These are phyloP conservation scores for Ilyonectria mors-panacis DNA, from an alignment of 2,329 filamentous ascomycete species.

Conservation along the genomic window DNA sequence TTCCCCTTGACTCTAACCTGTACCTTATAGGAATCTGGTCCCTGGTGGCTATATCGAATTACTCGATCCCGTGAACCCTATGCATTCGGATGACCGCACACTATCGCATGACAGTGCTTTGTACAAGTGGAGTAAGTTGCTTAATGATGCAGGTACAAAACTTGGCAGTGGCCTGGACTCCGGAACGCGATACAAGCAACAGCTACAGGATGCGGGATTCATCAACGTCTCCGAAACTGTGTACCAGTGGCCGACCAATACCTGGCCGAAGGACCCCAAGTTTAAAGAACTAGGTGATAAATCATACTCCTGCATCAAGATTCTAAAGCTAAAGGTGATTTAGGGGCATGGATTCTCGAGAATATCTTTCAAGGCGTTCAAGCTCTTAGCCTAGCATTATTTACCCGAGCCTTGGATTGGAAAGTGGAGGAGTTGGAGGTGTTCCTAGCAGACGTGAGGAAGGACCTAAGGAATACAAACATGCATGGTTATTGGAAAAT, in stretches of 20 bases:
- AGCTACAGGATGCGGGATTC: constrained; percentile 30
- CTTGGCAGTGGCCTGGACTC: constrained; percentile 24
- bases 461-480: background rate
- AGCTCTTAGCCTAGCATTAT: constrained; percentile 9
- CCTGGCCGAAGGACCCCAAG: constrained; percentile 30
- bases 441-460: constrained; percentile 10
- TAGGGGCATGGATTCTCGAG: constrained; percentile 9
- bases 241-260: constrained; percentile 36
- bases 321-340: background rate
- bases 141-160: constrained; percentile 26
- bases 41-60: constrained; percentile 30
- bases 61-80: constrained; percentile 32
- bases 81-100: constrained; percentile 28
- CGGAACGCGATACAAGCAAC: constrained; percentile 28
- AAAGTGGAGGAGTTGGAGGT: constrained; percentile 4
- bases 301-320: no score
- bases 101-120: constrained; percentile 27
- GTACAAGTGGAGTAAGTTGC: constrained; percentile 33
- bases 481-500: constrained; percentile 18
- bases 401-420: constrained; percentile 7
- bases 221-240: constrained; percentile 26
- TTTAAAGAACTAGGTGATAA: constrained; percentile 23
- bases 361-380: constrained; percentile 8
- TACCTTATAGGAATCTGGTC: no score
- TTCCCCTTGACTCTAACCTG: no score